phyloP scores from a whole-genome alignment of 768 basidiomycete species.

The Daedalea quercina region DNA sequence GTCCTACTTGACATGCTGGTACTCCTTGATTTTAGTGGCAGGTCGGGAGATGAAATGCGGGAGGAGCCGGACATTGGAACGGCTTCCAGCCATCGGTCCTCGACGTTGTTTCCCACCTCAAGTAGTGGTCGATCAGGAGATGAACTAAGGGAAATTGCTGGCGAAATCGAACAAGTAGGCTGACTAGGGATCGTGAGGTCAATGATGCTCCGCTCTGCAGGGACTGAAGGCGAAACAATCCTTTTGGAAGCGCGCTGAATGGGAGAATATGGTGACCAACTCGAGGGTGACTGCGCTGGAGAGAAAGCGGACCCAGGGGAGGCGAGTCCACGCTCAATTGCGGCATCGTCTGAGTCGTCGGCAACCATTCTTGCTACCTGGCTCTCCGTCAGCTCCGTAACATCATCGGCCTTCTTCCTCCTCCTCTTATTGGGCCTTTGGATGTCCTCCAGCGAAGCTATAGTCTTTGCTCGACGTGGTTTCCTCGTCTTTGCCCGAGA shows the following conservation, averaged over 20 bases:
- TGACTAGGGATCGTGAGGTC: constrained; percentile 24
- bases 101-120: neutral
- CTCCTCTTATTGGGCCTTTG: constrained; percentile 3
- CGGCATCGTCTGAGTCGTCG: constrained; percentile 52
- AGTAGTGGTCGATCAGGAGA: neutral
- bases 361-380: constrained; percentile 38
- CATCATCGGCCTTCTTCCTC: neutral
- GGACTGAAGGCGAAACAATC: neutral
- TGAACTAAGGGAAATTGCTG: neutral
- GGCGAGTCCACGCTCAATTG: constrained; percentile 39
- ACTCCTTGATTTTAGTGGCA: constrained; percentile 4
- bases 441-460: neutral
- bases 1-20: neutral
- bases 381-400: constrained; percentile 25
- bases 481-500: constrained; percentile 28
- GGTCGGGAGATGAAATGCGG: constrained; percentile 10
- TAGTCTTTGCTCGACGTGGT: constrained; percentile 35
- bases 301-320: neutral
- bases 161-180: neutral
- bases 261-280: neutral
- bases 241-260: neutral
- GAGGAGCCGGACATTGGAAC: constrained; percentile 2
- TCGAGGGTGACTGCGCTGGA: constrained; percentile 1
- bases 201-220: constrained; percentile 17
- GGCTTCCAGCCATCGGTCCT: too few relatives aligned